These are phyloP conservation scores for Mycena vulgaris DNA, from an alignment of 768 basidiomycete genomes.

Conservation along the genomic window DNA sequence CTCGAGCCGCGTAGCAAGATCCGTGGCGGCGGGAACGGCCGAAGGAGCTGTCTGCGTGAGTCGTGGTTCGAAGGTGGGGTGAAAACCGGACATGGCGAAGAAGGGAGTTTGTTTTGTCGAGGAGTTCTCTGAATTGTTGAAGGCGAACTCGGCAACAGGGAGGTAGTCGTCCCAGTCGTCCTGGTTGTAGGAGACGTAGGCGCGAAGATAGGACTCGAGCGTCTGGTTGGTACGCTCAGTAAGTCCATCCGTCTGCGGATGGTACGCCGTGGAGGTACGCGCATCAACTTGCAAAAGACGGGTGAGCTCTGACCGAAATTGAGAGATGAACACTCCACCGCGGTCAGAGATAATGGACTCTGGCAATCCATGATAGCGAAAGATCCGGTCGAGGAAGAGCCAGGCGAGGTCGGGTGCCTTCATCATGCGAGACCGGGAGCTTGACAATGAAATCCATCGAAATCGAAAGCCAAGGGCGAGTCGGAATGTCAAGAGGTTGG, in stretches of 20 bases:
- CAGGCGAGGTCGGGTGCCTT: no score
- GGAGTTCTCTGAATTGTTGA: constrained; percentile 50
- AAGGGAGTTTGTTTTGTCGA: constrained; percentile 45
- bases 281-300: no score
- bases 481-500: constrained; percentile 53
- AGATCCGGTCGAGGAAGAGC: no score
- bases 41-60: constrained; percentile 42
- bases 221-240: no score
- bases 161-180: constrained; percentile 60
- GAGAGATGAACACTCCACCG: no score
- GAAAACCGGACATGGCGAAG: no score
- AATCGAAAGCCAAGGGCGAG: no score
- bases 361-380: no score
- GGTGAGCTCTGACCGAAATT: no score
- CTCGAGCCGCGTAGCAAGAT: constrained; percentile 46
- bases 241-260: no score
- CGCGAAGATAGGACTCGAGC: constrained; percentile 55
- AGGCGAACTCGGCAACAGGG: constrained; percentile 57
- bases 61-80: constrained; percentile 50
- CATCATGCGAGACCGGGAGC: constrained; percentile 55
- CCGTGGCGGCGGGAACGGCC: constrained; percentile 45
- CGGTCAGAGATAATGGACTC: no score
- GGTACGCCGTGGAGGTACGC: no score
- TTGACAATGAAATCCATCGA: constrained; percentile 59
- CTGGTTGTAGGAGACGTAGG: constrained; percentile 55